Evolutionary conservation across 148 eudicot genomes (phyloP), one percentile per base, ranked within the genome.

Genomic region (Chenopodium suecicum): DNA sequence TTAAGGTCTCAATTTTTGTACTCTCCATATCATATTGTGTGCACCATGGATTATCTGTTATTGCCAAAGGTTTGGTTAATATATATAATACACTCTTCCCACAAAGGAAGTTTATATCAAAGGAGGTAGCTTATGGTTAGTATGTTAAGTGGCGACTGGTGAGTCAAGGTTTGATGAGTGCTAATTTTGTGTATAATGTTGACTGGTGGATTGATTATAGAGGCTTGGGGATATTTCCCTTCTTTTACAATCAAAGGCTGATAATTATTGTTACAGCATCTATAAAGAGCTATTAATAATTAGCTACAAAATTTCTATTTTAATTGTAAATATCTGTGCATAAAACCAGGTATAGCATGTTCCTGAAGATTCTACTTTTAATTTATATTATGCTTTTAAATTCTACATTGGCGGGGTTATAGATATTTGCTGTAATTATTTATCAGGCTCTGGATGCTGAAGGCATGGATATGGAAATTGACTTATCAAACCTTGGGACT

Each of bases 401-500:
- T 52, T 34, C 12, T 47, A 23, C 29, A 25, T 73, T 8, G 48
- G 3, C 37, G 8, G 75, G 44, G 25, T 73, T 62, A 27, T 34
- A 32, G 60, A 65, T 60, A 25, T 58, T 20, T 54, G 65, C 76
- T 82, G 71, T 76, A 66, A 62, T 68, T 16, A 67, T 8, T 22
- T 23, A 66, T 67, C 79, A 96, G 99, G 99, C 97, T 79, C 83
- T 96, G 80, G 99, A 96, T 82, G 91, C 95, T 73, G 99, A 96
- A 66, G 95, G 99, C 84, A 86, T 91, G 92, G 99, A 95, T 87
- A 94, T 95, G 99, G 99, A 96, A 89, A 91, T 96, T 52, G 99
- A 96, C 82, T 89, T 96, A 70, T 96, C 99, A 20, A 96, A 96
- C 80, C 98, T 96, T 77, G 99, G 99, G 77, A 94, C 99, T 76